Percentiles rank a stretch among this genome's conserved stretches.
These are phyloP conservation scores for Tetracladium setigerum DNA, from an alignment of 495 filamentous ascomycete genomes.

Conservation along the genomic window DNA sequence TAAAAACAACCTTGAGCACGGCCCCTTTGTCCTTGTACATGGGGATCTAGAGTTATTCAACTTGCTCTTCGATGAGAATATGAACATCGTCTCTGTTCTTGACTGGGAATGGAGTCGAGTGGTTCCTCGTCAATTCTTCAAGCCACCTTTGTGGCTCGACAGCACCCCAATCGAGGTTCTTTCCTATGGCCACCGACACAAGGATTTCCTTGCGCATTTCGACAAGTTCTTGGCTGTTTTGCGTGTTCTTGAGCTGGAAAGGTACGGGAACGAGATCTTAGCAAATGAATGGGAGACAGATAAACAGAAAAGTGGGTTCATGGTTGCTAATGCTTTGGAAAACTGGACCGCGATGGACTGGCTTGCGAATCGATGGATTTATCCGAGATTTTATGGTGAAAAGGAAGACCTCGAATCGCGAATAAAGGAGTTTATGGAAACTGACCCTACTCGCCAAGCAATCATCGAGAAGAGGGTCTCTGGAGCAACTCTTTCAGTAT, in stretches of 20 bases:
- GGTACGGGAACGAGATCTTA: conserved; percentile 15
- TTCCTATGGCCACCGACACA: not conserved
- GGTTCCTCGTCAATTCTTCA: conserved; percentile 22
- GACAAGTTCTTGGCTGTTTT: conserved; percentile 10
- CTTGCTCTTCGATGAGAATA: conserved; percentile 18
- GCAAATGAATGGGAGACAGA: conserved; percentile 14
- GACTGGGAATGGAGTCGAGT: conserved; percentile 26
- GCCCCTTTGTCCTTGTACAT: conserved; percentile 22
- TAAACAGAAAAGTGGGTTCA: conserved; percentile 15
- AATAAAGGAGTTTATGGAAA: conserved; percentile 5
- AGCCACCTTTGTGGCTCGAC: conserved; percentile 19
- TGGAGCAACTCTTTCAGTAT: not conserved
- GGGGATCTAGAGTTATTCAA: conserved; percentile 22
- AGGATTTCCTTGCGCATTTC: not conserved
- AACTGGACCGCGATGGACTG: conserved; percentile 21
- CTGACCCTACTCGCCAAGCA: not conserved
- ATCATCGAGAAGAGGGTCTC: not conserved
- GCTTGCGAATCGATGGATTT: conserved; percentile 14
- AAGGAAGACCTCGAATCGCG: conserved; percentile 4
- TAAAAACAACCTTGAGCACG: conserved; percentile 15
- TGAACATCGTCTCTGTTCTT: conserved; percentile 21
- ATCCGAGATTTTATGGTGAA: not conserved
- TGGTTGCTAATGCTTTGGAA: conserved; percentile 18
- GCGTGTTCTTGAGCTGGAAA: conserved; percentile 12
- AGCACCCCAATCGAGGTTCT: not conserved